phyloP scores from a whole-genome alignment of 2,329 filamentous ascomycete species.

The Aspergillus fumigatiaffinis region DNA sequence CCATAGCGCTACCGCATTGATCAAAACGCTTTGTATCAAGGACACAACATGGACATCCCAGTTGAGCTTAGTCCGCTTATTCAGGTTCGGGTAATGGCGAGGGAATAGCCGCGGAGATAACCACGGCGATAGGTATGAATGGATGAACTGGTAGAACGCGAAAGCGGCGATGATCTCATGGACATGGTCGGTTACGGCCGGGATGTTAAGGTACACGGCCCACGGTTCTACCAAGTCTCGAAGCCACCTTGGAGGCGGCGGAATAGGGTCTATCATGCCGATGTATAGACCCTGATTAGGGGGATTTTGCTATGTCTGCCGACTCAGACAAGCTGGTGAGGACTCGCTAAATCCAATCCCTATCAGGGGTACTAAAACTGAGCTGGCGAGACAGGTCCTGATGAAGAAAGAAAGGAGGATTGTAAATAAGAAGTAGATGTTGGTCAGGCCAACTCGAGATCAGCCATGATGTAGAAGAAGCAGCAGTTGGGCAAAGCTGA shows the following conservation, averaged over 20 bases:
- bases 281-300: conserved; percentile 12
- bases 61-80: conserved; percentile 55
- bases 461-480: conserved; percentile 12
- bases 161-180: conserved; percentile 59
- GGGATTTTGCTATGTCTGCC: conserved; percentile 1
- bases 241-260: conserved; percentile 50
- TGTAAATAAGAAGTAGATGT: not conserved
- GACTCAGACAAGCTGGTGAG: conserved; percentile 4
- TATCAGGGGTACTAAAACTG: not conserved
- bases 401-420: not conserved
- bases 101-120: conserved; percentile 54
- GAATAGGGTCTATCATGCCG: conserved; percentile 44
- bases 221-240: conserved; percentile 47
- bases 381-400: not conserved
- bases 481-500: conserved; percentile 5
- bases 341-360: not conserved
- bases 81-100: conserved; percentile 51
- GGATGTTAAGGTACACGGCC: conserved; percentile 49
- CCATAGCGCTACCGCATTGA: conserved; percentile 55
- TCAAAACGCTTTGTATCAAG: conserved; percentile 55
- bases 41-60: conserved; percentile 66
- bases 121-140: conserved; percentile 51
- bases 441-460: conserved; percentile 7
- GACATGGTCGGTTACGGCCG: conserved; percentile 56
- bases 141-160: conserved; percentile 54